A percentile compares a stretch with the other conserved stretches of the same genome.
Conservation (phyloP, 495 filamentous ascomycete species). For the Hyaloscypha bicolor region DNA sequence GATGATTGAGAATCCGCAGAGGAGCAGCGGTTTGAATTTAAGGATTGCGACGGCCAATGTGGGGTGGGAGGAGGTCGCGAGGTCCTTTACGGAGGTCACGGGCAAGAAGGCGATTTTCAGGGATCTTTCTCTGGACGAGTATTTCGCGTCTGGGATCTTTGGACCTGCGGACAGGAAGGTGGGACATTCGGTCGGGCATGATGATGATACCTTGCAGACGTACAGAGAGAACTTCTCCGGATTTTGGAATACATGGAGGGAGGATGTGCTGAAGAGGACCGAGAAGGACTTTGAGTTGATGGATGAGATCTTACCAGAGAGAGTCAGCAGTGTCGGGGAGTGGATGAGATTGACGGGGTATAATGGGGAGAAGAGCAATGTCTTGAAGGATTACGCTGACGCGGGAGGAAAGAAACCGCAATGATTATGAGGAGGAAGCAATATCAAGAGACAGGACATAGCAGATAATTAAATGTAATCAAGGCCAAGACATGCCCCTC, state of each 20-base stretch:
- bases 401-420: not conserved
- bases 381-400: constrained; percentile 21
- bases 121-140: constrained; percentile 37
- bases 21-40: constrained; percentile 34
- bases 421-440: not conserved
- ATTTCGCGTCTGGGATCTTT: constrained; percentile 27
- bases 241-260: constrained; percentile 45
- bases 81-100: constrained; percentile 43
- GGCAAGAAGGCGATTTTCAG: constrained; percentile 40
- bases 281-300: constrained; percentile 40
- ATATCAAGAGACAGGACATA: no score
- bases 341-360: constrained; percentile 37
- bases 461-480: no score
- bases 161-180: constrained; percentile 32
- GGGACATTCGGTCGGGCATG: constrained; percentile 31
- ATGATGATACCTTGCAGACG: constrained; percentile 40
- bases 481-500: no score
- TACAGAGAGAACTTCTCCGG: constrained; percentile 43
- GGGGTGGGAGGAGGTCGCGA: constrained; percentile 37
- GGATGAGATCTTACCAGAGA: constrained; percentile 40
- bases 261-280: constrained; percentile 36
- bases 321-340: constrained; percentile 38
- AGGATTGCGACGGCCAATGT: constrained; percentile 43
- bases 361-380: constrained; percentile 10
- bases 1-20: constrained; percentile 33